Percentiles rank a stretch among this genome's conserved stretches.
These are phyloP conservation scores for Epichloe gansuensis DNA, from an alignment of 2,329 filamentous ascomycete species.

Conservation along the genomic window DNA sequence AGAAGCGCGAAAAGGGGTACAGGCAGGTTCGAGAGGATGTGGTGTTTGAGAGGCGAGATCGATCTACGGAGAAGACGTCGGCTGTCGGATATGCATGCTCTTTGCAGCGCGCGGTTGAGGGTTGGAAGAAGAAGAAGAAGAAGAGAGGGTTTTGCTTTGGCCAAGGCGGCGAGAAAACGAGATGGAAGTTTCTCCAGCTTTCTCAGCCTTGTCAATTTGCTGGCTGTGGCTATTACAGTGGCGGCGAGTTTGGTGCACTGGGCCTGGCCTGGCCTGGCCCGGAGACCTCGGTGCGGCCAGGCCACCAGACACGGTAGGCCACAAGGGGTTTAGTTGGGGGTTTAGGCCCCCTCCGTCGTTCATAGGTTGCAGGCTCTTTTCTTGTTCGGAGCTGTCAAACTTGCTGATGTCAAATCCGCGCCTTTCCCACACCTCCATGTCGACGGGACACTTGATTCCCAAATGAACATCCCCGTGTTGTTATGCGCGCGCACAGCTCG, in stretches of 20 bases:
- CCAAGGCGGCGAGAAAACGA: neutral
- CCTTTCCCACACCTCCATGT: neutral
- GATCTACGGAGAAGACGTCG: no score
- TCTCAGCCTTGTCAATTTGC: conserved; percentile 33
- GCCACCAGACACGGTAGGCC: neutral
- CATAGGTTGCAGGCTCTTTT: no score
- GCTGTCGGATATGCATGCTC: no score
- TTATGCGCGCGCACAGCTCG: neutral
- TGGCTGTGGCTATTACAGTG: neutral
- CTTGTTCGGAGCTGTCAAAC: no score
- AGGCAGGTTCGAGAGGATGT: no score
- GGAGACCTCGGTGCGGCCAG: neutral
- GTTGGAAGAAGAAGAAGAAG: neutral
- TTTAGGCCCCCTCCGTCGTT: neutral
- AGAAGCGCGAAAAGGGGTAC: neutral
- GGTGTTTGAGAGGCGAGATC: no score
- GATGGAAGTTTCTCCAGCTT: conserved; percentile 18
- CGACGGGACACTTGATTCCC: neutral
- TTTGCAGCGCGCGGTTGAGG: no score
- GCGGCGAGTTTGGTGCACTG: neutral
- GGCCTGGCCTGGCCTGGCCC: neutral
- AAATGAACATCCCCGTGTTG: neutral
- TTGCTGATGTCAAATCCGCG: no score
- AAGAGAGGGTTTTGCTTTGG: neutral
- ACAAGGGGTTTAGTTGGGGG: neutral